Evolutionary conservation across 164 flowering plant genomes (phyloP), one percentile per base, ranked within the genome.

Genomic region (Houttuynia cordata): DNA sequence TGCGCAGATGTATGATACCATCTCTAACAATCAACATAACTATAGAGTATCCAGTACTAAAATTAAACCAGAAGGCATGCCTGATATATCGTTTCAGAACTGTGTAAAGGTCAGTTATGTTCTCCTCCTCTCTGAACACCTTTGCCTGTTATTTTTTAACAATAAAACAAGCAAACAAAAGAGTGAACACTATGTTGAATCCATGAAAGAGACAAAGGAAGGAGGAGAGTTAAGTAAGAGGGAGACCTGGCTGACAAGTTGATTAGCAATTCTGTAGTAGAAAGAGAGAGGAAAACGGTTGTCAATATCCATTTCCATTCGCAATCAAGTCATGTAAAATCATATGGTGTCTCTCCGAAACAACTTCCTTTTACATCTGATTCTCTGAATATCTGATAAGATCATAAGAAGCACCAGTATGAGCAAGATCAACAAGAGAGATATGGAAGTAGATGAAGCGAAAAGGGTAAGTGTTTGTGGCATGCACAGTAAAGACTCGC

Each of bases 251-350:
- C 64, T 51, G 56, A 70, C 58, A 30, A 67, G 51, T 21, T 67
- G 73, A 67, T 70, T 58, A 50, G 73, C 73, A 10, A 70, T 53
- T 64, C 73, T 73, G 63, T 53, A 73, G 63, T 70, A 69, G 57
- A 62, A 61, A 53, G 63, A 60, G 51, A 70, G 61, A 20, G 72
- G 72, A 59, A 73, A 62, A 45, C 59, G 54, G 21, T 52, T 23
- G 47, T 57, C 47, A n/a, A n/a, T 20, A 47, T 30, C 62, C 30
- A 47, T 23, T 24, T 7, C 45, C 52, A 22, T 42, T 24, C 15
- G 19, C 12, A 53, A 23, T 45, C 49, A 17, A 45, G 17, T 10
- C 49, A 17, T 17, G 49, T 10, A 45, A 17, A n/a, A 45, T 1
- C 49, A 45, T 10, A 12, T 17, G 17, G 17, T 12, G 13, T 45